phyloP scores from a whole-genome alignment of 768 basidiomycete genomes.

The Russula ochroleuca region DNA sequence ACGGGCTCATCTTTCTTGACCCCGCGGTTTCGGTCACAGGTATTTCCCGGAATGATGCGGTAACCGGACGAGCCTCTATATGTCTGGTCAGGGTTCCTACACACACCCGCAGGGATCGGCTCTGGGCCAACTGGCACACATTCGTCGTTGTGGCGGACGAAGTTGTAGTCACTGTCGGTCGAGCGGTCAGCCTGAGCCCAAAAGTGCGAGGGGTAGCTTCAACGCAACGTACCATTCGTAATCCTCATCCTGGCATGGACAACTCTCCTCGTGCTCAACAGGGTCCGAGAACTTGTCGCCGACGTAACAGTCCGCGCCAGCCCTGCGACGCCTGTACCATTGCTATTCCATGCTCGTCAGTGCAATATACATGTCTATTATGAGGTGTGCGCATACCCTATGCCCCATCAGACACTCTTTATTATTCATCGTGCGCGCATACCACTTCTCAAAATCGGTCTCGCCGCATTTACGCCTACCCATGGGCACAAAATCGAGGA shows the following conservation, averaged over 20 bases:
- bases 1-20: constrained; percentile 62
- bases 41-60: constrained; percentile 88
- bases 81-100: constrained; percentile 50
- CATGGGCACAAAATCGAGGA: constrained; percentile 77
- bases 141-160: constrained; percentile 60
- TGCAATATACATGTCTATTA: background rate
- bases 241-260: constrained; percentile 80
- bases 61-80: constrained; percentile 92
- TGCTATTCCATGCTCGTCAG: constrained; percentile 52
- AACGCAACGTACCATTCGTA: constrained; percentile 77
- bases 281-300: constrained; percentile 89
- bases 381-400: constrained; percentile 50
- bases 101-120: constrained; percentile 73
- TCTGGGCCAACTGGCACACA: constrained; percentile 89
- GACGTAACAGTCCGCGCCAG: constrained; percentile 81
- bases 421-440: constrained; percentile 59
- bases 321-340: constrained; percentile 87
- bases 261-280: constrained; percentile 74
- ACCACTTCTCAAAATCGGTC: constrained; percentile 83
- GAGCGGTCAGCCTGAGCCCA: background rate
- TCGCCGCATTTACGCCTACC: constrained; percentile 62
- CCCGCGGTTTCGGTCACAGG: constrained; percentile 60
- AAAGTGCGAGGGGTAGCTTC: background rate
- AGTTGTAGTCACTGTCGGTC: constrained; percentile 78
- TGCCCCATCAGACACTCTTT: constrained; percentile 91